These are phyloP conservation scores for Amanita rubescens DNA, from an alignment of 768 basidiomycete genomes.

Conservation along the genomic window DNA sequence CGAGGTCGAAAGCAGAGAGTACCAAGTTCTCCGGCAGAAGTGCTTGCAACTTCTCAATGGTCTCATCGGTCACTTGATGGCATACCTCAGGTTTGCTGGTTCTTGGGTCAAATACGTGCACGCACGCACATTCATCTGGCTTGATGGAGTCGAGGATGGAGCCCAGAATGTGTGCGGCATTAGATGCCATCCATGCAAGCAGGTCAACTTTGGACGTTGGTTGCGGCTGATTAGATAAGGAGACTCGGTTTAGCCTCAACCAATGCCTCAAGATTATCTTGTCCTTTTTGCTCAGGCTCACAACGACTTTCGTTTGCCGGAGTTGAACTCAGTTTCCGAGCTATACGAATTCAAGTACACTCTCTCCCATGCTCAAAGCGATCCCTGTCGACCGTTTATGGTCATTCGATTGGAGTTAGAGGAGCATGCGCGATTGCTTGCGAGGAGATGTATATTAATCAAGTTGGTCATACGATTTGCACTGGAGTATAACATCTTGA, in stretches of 20 bases:
- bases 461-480: constrained; percentile 45
- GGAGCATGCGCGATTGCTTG: constrained; percentile 66
- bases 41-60: constrained; percentile 45
- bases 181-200: constrained; percentile 16
- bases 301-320: constrained; percentile 77
- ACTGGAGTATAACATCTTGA: neutral
- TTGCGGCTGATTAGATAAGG: constrained; percentile 1
- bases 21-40: constrained; percentile 59
- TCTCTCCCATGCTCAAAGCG: constrained; percentile 41
- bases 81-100: too few relatives aligned
- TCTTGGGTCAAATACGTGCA: neutral
- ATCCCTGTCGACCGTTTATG: constrained; percentile 66
- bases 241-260: too few relatives aligned
- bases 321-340: constrained; percentile 71
- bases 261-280: constrained; percentile 35
- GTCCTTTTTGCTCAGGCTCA: constrained; percentile 79
- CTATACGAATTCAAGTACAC: constrained; percentile 57
- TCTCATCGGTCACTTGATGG: constrained; percentile 34
- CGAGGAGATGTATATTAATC: constrained; percentile 72
- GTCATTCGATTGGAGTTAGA: constrained; percentile 61
- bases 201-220: too few relatives aligned
- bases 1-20: constrained; percentile 67
- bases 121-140: neutral
- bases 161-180: constrained; percentile 13
- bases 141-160: constrained; percentile 15